phyloP scores from a whole-genome alignment of 2,329 filamentous ascomycete genomes.

The Penicillium vulpinum region DNA sequence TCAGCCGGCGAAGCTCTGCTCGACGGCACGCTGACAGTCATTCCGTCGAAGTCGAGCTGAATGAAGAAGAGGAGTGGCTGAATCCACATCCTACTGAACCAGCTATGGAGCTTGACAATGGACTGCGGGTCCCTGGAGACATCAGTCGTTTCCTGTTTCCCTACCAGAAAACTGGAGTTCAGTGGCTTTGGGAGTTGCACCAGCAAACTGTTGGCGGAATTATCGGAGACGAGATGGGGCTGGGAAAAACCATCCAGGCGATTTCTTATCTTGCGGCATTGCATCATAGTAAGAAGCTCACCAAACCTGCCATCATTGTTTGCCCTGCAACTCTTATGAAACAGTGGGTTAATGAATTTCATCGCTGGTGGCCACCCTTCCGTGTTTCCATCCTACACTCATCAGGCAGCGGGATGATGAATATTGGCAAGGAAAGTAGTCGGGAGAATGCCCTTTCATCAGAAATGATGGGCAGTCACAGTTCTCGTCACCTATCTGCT shows the following conservation, averaged over 20 bases:
- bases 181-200: slow-evolving; percentile 93
- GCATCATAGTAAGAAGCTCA: slow-evolving; percentile 84
- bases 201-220: slow-evolving; percentile 89
- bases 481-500: slow-evolving; percentile 43
- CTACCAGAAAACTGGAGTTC: slow-evolving; percentile 94
- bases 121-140: slow-evolving; percentile 81
- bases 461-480: slow-evolving; percentile 53
- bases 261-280: slow-evolving; percentile 84
- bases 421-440: slow-evolving; percentile 62
- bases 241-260: slow-evolving; percentile 88
- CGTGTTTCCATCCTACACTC: slow-evolving; percentile 93
- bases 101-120: slow-evolving; percentile 65
- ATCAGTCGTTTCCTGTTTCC: slow-evolving; percentile 91
- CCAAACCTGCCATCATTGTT: slow-evolving; percentile 84
- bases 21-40: slow-evolving; percentile 48
- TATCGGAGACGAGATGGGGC: slow-evolving; percentile 94
- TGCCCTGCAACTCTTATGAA: slow-evolving; percentile 92
- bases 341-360: slow-evolving; percentile 98
- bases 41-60: slow-evolving; percentile 38
- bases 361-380: slow-evolving; percentile 98
- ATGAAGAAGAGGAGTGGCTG: slow-evolving; percentile 65
- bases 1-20: slow-evolving; percentile 61
- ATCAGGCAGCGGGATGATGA: slow-evolving; percentile 94
- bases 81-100: slow-evolving; percentile 73
- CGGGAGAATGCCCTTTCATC: slow-evolving; percentile 64